Percentiles rank a stretch among this genome's conserved stretches.
Evolutionary conservation across 441 rosid genomes (phyloP).

Genomic region (Raphanus hybrid): DNA sequence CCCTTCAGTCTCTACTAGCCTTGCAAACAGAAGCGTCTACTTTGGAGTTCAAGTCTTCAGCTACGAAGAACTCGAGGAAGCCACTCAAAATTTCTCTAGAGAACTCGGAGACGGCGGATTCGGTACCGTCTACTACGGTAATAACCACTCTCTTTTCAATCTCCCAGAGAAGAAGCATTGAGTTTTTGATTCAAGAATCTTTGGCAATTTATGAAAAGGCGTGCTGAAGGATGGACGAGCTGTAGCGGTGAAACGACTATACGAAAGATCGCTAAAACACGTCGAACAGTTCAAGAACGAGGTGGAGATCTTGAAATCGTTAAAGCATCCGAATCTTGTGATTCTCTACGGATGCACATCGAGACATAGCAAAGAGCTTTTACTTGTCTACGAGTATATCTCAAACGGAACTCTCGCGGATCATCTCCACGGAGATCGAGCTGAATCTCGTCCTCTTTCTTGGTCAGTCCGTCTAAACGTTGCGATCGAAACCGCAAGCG

Average conservation of each 20-base stretch:
- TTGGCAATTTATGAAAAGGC: background rate
- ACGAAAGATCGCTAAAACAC: slow-evolving; percentile 58
- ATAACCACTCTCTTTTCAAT: background rate
- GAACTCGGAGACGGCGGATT: background rate
- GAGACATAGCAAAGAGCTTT: background rate
- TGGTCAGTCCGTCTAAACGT: background rate
- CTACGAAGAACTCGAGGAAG: background rate
- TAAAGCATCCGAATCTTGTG: background rate
- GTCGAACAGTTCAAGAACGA: slow-evolving; percentile 42
- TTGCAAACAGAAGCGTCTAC: background rate
- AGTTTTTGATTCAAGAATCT: background rate
- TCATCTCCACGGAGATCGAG: background rate
- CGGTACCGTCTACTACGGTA: background rate
- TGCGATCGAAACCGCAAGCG: background rate
- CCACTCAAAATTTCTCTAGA: background rate
- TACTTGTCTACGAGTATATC: background rate
- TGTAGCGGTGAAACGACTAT: slow-evolving; percentile 74
- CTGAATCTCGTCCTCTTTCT: background rate
- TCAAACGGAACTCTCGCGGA: background rate
- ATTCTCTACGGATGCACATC: background rate
- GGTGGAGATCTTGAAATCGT: background rate
- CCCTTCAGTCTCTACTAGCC: background rate
- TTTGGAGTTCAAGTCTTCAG: background rate
- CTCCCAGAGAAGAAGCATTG: background rate
- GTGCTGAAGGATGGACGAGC: slow-evolving; percentile 57